These are phyloP conservation scores for Medicago ruthenica DNA, from an alignment of 306 rosid species.

Conservation along the genomic window DNA sequence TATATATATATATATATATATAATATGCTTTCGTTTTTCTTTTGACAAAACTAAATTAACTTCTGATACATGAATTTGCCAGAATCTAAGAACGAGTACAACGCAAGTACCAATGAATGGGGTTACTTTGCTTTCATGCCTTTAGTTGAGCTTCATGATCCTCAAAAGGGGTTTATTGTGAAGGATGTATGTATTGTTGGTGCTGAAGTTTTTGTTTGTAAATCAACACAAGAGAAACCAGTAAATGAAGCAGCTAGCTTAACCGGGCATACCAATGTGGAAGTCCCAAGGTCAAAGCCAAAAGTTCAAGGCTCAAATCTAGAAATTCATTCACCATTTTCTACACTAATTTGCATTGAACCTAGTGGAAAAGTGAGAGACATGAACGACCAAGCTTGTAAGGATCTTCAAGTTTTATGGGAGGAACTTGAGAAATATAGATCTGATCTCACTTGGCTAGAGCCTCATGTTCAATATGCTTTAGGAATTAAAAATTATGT, in stretches of 20 bases:
- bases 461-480: conserved; percentile 43
- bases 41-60: too few relatives aligned
- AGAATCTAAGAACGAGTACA: not conserved
- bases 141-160: not conserved
- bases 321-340: too few relatives aligned
- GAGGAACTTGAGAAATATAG: conserved; percentile 38
- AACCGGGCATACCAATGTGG: not conserved
- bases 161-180: not conserved
- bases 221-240: not conserved
- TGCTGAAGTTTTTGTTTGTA: not conserved
- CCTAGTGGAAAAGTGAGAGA: not conserved
- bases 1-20: too few relatives aligned
- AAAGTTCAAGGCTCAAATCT: too few relatives aligned
- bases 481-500: conserved; percentile 27
- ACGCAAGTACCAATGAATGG: rapidly evolving
- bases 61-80: too few relatives aligned
- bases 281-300: not conserved
- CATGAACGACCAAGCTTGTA: not conserved
- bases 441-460: conserved; percentile 41
- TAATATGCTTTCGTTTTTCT: too few relatives aligned
- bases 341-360: too few relatives aligned
- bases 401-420: conserved; percentile 39
- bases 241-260: too few relatives aligned
- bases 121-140: not conserved
- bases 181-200: not conserved